Conservation (phyloP, 371 early-diverging fungal species). For the Rhizopus microsporus region DNA sequence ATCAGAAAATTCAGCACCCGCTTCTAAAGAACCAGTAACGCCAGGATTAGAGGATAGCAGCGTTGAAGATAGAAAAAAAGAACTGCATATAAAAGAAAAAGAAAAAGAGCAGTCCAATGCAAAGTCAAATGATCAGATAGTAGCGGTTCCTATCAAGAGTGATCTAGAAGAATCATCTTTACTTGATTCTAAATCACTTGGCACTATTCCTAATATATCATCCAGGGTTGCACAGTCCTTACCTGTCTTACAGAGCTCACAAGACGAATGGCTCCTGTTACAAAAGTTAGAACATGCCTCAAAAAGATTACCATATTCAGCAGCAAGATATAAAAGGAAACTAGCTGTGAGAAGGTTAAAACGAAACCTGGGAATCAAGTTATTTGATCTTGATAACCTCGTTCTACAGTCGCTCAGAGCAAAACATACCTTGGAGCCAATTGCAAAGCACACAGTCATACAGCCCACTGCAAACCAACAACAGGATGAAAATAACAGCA, state of each 20-base stretch:
- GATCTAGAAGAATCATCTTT: background rate
- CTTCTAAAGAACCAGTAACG: no score
- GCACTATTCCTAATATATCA: no score
- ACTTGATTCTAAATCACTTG: background rate
- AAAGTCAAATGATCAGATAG: no score
- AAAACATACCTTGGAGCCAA: slow-evolving; percentile 27
- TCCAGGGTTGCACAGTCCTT: no score
- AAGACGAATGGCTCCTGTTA: slow-evolving; percentile 63
- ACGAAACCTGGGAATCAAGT: slow-evolving; percentile 58
- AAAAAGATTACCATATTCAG: slow-evolving; percentile 48
- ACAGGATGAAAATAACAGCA: slow-evolving; percentile 1
- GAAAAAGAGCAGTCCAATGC: background rate
- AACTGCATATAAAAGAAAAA: background rate
- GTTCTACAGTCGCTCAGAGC: slow-evolving; percentile 40
- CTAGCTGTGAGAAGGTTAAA: slow-evolving; percentile 66
- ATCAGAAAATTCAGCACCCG: no score
- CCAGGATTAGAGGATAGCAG: no score
- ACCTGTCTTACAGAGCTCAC: slow-evolving; percentile 15
- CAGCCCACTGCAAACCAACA: slow-evolving; percentile 26
- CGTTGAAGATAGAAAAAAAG: background rate
- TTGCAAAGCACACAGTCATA: slow-evolving; percentile 38
- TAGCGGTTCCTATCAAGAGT: no score
- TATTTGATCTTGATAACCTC: slow-evolving; percentile 63
- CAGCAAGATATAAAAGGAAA: slow-evolving; percentile 66
- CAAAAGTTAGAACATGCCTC: slow-evolving; percentile 57